phyloP scores from a whole-genome alignment of 768 basidiomycete genomes.

The Leccinellum rugosiceps region DNA sequence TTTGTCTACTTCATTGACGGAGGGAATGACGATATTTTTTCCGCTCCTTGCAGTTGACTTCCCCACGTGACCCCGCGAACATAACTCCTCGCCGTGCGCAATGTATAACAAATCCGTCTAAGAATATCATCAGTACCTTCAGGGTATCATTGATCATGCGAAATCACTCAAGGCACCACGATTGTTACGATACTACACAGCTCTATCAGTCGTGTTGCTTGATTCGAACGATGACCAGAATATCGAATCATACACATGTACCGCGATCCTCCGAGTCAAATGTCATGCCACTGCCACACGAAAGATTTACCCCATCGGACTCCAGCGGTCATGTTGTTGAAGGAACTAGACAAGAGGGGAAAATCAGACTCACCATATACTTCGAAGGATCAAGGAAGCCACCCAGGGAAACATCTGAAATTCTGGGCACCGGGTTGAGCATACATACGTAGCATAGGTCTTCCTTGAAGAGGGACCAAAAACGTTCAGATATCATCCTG shows the following conservation, averaged over 20 bases:
- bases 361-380: background rate
- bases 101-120: background rate
- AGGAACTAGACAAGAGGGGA: background rate
- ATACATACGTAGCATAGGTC: background rate
- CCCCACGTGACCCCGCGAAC: background rate
- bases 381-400: background rate
- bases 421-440: background rate
- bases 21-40: background rate
- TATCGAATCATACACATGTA: background rate
- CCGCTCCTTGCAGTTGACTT: background rate
- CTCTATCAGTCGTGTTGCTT: background rate
- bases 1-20: background rate
- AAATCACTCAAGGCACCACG: background rate
- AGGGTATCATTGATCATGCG: background rate
- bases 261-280: too few relatives aligned
- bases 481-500: background rate
- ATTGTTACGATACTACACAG: background rate
- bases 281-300: background rate
- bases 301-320: background rate
- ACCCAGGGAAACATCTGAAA: background rate
- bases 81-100: background rate
- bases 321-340: background rate
- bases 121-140: background rate
- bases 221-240: background rate
- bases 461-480: background rate